phyloP scores from a whole-genome alignment of 495 filamentous ascomycete species.

The Trichoderma gamsii region DNA sequence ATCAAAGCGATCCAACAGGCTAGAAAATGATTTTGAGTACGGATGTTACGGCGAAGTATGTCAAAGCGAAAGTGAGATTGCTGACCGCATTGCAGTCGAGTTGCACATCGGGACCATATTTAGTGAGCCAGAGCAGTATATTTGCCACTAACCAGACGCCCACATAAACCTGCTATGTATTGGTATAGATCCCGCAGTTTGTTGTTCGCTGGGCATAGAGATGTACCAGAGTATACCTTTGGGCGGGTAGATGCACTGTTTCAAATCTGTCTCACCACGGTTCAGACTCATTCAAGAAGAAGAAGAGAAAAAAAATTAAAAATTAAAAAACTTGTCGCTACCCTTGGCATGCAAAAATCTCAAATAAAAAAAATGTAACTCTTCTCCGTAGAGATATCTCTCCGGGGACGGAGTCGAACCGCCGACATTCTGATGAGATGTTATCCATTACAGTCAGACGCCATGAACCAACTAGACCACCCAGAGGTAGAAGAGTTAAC shows the following conservation, averaged over 20 bases:
- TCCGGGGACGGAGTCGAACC: constrained; percentile 13
- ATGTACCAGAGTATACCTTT: too few relatives aligned
- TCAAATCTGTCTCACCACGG: too few relatives aligned
- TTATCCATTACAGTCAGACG: constrained; percentile 9
- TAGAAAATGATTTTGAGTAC: not conserved
- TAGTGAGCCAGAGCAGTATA: not conserved
- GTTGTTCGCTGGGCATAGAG: too few relatives aligned
- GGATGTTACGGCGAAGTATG: too few relatives aligned
- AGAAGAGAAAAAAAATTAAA: too few relatives aligned
- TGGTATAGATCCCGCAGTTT: too few relatives aligned
- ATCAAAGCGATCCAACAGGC: not conserved
- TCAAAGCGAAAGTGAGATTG: not conserved
- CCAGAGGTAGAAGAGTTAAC: constrained; percentile 11
- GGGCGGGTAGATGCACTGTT: too few relatives aligned
- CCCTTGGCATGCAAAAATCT: not conserved
- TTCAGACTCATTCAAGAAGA: too few relatives aligned
- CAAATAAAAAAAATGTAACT: constrained; percentile 7
- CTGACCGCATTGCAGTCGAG: not conserved
- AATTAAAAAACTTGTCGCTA: too few relatives aligned
- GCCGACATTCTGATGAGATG: constrained; percentile 8
- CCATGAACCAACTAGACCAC: constrained; percentile 14
- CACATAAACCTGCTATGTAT: too few relatives aligned
- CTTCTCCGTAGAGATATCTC: constrained; percentile 2
- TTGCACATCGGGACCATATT: not conserved
- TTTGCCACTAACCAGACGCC: too few relatives aligned